Evolutionary conservation across 768 basidiomycete species (phyloP).

Genomic region (Sarcomyxa edulis): DNA sequence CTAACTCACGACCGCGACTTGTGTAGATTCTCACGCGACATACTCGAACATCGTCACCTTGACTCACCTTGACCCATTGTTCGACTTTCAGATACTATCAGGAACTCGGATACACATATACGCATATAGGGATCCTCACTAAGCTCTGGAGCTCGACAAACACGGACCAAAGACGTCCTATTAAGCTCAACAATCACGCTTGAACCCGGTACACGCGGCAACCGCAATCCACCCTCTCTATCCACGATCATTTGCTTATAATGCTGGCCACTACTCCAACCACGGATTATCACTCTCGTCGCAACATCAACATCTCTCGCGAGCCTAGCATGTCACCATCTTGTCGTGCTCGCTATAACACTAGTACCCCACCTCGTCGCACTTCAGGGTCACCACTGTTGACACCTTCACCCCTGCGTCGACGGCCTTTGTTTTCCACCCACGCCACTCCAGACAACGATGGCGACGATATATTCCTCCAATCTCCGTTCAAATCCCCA

Average conservation of each 20-base stretch:
- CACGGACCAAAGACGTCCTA: no score
- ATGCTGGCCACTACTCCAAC: constrained; percentile 44
- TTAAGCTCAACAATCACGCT: no score
- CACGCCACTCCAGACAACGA: constrained; percentile 22
- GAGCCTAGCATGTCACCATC: constrained; percentile 28
- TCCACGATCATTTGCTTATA: constrained; percentile 9
- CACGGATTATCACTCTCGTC: constrained; percentile 29
- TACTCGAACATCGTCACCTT: no score
- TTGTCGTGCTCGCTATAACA: constrained; percentile 28
- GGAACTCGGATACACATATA: no score
- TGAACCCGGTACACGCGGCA: no score
- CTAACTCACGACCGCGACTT: no score
- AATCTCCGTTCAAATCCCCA: constrained; percentile 46
- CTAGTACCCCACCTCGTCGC: constrained; percentile 26
- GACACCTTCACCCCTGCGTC: constrained; percentile 58
- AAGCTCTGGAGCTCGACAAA: no score
- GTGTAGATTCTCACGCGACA: no score
- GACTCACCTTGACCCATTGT: no score
- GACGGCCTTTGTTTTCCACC: constrained; percentile 33
- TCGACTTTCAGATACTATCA: no score
- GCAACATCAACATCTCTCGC: constrained; percentile 16
- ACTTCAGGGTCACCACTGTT: constrained; percentile 47
- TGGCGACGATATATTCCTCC: constrained; percentile 47
- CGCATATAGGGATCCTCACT: no score
- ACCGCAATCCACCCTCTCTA: no score